phyloP scores from a whole-genome alignment of 805 yeast genomes.

The Pichia deserticola region DNA sequence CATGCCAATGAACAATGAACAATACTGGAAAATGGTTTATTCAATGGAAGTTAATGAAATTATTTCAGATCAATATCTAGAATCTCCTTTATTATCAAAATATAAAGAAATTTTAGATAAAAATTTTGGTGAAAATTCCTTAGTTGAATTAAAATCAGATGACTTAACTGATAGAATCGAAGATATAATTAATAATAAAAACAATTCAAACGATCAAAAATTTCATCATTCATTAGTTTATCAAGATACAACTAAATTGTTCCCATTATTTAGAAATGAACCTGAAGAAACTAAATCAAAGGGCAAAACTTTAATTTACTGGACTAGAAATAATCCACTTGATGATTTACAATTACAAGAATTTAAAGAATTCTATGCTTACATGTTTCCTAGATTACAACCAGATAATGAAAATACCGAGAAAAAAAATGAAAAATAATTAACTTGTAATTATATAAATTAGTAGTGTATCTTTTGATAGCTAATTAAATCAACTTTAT shows the following conservation, averaged over 20 bases:
- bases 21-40: conserved; percentile 20
- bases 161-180: conserved; percentile 8
- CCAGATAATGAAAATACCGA: neutral
- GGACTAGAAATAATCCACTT: conserved; percentile 13
- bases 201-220: neutral
- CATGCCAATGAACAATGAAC: conserved; percentile 36
- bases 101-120: conserved; percentile 4
- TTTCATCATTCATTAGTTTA: neutral
- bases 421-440: neutral
- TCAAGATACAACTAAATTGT: neutral
- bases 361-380: conserved; percentile 11
- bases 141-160: neutral
- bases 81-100: conserved; percentile 10
- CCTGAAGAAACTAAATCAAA: neutral
- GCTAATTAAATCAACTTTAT: too few species aligned
- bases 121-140: conserved; percentile 2
- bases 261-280: conserved; percentile 1
- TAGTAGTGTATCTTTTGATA: too few species aligned
- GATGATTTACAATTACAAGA: conserved; percentile 13
- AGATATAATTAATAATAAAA: conserved; percentile 6
- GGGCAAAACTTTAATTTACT: conserved; percentile 7
- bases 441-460: too few species aligned
- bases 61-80: conserved; percentile 16
- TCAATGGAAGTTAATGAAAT: conserved; percentile 14
- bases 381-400: conserved; percentile 10